Conservation (phyloP, 78 protist genomes). For the Polysphondylium violaceum region DNA sequence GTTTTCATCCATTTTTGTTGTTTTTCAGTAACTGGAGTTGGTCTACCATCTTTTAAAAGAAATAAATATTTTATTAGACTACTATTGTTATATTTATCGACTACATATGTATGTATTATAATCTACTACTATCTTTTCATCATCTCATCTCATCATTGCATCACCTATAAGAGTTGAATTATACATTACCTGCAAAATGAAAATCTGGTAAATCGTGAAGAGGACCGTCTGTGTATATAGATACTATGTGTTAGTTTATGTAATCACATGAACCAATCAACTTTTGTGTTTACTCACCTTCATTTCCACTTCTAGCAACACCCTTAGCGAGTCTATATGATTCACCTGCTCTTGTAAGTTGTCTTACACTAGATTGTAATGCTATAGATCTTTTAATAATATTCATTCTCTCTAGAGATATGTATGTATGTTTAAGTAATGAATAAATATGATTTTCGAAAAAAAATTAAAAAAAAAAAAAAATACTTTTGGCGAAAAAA, state of each 20-base stretch:
- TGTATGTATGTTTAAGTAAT: too few relatives aligned
- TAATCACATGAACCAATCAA: background rate
- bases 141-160: background rate
- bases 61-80: background rate
- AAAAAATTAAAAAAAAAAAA: too few relatives aligned
- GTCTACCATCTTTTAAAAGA: constrained; percentile 38
- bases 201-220: constrained; percentile 72
- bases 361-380: too few relatives aligned
- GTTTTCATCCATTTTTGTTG: constrained; percentile 63
- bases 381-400: too few relatives aligned
- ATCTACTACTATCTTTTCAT: too few relatives aligned
- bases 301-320: constrained; percentile 68
- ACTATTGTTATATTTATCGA: background rate
- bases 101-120: background rate
- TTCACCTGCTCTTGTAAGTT: constrained; percentile 76
- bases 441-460: too few relatives aligned
- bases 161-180: background rate
- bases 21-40: constrained; percentile 39
- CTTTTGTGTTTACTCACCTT: constrained; percentile 1
- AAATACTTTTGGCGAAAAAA: too few relatives aligned
- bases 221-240: constrained; percentile 52
- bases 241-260: background rate
- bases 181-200: constrained; percentile 57
- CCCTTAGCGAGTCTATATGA: background rate
- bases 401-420: too few relatives aligned